Percentiles rank a stretch among this genome's conserved stretches.
These are phyloP conservation scores for Globisporangium echinulatum DNA, from an alignment of 352 stramenopile genomes.

Conservation along the genomic window DNA sequence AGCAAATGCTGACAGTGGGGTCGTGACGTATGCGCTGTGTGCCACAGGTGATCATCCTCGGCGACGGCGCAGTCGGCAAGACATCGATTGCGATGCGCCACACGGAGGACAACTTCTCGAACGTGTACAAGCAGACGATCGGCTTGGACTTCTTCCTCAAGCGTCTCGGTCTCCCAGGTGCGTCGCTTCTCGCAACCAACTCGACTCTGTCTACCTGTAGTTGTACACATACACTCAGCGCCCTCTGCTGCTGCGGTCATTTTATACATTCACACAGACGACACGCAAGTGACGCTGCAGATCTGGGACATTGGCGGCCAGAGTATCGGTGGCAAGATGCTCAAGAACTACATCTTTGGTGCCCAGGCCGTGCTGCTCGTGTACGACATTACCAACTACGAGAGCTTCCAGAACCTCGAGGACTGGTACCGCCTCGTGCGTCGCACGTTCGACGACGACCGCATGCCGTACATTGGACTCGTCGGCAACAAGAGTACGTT, in stretches of 20 bases:
- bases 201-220: background rate
- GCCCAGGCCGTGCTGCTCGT: constrained; percentile 90
- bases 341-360: constrained; percentile 94
- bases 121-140: constrained; percentile 94
- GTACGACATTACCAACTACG: constrained; percentile 95
- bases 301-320: constrained; percentile 94
- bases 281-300: constrained; percentile 89
- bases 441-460: constrained; percentile 76
- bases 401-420: constrained; percentile 94
- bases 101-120: constrained; percentile 88
- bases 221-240: background rate
- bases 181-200: background rate
- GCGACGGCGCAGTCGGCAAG: constrained; percentile 92
- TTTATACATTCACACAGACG: constrained; percentile 38
- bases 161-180: constrained; percentile 83
- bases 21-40: background rate
- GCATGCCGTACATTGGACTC: constrained; percentile 87
- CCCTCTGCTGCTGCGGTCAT: too few relatives aligned
- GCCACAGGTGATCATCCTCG: constrained; percentile 88
- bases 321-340: constrained; percentile 80
- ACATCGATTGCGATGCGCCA: constrained; percentile 93
- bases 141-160: constrained; percentile 95
- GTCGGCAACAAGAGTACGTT: constrained; percentile 89
- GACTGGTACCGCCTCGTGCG: constrained; percentile 92
- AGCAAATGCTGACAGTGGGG: background rate